These are phyloP conservation scores for Penicillium paradoxum DNA, from an alignment of 495 filamentous ascomycete genomes.

Conservation along the genomic window DNA sequence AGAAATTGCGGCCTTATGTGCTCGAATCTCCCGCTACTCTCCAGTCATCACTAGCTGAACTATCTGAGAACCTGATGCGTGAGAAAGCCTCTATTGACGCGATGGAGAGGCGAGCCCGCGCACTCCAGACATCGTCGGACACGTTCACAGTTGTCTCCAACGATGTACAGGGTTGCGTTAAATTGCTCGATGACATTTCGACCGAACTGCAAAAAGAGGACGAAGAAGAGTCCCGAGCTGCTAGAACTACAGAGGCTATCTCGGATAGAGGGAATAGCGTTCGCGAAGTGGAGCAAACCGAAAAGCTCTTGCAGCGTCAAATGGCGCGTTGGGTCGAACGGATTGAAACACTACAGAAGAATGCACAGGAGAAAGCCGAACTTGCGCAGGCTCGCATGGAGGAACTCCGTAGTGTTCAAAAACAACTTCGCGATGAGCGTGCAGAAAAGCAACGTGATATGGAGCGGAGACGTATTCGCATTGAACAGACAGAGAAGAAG, in stretches of 20 bases:
- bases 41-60: constrained; percentile 73
- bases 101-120: constrained; percentile 77
- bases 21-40: constrained; percentile 79
- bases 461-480: constrained; percentile 81
- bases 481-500: constrained; percentile 99
- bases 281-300: constrained; percentile 82
- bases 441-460: constrained; percentile 82
- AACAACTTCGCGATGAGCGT: constrained; percentile 75
- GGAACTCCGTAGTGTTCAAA: constrained; percentile 75
- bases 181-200: constrained; percentile 81
- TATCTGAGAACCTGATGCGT: constrained; percentile 65
- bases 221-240: constrained; percentile 73
- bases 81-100: constrained; percentile 82
- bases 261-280: constrained; percentile 83
- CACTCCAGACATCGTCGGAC: constrained; percentile 87
- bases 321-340: constrained; percentile 76
- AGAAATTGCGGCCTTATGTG: constrained; percentile 87
- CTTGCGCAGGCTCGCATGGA: constrained; percentile 84
- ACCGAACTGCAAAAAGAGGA: constrained; percentile 83
- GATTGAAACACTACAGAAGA: constrained; percentile 72
- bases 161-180: constrained; percentile 80
- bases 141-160: constrained; percentile 77
- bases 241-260: constrained; percentile 77
- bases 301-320: constrained; percentile 77
- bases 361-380: constrained; percentile 74